A percentile compares a stretch with the other conserved stretches of the same genome.
Evolutionary conservation across 495 filamentous ascomycete species (phyloP).

Genomic region (Lasiosphaeriaceae sp.): DNA sequence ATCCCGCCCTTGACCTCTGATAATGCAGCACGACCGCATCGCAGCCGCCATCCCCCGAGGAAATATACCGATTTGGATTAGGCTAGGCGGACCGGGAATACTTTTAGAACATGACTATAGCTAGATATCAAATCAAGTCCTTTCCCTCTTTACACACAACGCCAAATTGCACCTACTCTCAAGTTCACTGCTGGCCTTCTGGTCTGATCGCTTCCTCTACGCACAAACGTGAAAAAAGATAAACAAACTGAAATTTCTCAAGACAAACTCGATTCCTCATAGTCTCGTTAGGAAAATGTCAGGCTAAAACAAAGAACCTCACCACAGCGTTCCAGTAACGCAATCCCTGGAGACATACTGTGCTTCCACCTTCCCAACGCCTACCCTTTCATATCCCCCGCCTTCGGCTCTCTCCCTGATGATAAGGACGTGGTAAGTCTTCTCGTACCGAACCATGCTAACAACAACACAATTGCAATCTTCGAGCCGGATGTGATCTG

Average conservation of each 20-base stretch:
- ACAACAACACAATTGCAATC: slow-evolving; percentile 1
- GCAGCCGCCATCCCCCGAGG: background rate
- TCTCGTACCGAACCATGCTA: background rate
- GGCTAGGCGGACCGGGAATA: background rate
- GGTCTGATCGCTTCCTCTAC: background rate
- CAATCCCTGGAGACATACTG: slow-evolving; percentile 2
- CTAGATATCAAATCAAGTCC: background rate
- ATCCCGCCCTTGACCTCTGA: background rate
- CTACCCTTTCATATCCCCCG: slow-evolving; percentile 3
- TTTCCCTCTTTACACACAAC: background rate
- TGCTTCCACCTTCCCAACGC: slow-evolving; percentile 5
- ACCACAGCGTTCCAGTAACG: background rate
- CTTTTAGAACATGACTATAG: background rate
- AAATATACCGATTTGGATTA: background rate
- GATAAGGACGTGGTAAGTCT: slow-evolving; percentile 3
- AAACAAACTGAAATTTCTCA: background rate
- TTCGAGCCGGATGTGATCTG: slow-evolving; percentile 1
- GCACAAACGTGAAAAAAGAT: background rate
- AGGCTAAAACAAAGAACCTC: background rate
- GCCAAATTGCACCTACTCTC: background rate
- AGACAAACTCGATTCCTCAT: background rate
- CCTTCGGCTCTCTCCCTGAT: background rate
- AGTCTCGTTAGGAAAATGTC: slow-evolving; percentile 1
- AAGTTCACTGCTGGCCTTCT: background rate
- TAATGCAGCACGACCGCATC: background rate